Conservation (phyloP, 345 rosid species). For the Linum usitatissimum region DNA sequence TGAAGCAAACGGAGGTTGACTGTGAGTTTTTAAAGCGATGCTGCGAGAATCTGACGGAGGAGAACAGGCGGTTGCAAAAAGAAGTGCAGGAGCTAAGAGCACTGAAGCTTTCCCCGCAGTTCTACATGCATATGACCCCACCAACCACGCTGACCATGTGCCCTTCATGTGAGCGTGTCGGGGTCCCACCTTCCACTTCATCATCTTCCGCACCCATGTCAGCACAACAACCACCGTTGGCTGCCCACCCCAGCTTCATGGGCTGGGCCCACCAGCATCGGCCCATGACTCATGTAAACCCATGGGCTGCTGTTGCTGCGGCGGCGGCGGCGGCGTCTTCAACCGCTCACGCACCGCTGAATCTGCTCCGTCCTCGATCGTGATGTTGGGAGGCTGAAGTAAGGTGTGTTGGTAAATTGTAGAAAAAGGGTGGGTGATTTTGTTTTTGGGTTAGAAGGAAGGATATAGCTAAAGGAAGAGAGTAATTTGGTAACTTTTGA, state of each 20-base stretch:
- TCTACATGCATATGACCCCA: constrained; percentile 98
- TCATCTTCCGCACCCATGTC: constrained; percentile 21
- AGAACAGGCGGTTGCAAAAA: constrained; percentile 88
- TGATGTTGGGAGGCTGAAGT: constrained; percentile 3
- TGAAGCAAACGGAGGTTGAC: constrained; percentile 98
- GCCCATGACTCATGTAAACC: constrained; percentile 33
- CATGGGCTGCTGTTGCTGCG: no score
- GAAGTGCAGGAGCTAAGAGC: constrained; percentile 93
- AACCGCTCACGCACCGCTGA: constrained; percentile 32
- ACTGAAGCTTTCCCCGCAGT: constrained; percentile 87
- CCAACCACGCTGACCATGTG: constrained; percentile 98
- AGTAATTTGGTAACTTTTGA: neutral
- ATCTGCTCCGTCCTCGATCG: constrained; percentile 43
- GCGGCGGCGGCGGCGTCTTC: constrained; percentile 10
- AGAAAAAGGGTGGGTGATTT: no score
- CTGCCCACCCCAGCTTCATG: constrained; percentile 15
- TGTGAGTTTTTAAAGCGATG: constrained; percentile 91
- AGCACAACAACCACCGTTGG: neutral
- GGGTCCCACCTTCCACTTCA: constrained; percentile 43
- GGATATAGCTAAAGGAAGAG: no score
- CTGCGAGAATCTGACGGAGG: constrained; percentile 93
- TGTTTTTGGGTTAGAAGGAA: constrained; percentile 1
- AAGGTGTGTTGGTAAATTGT: constrained; percentile 21
- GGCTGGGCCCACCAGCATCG: constrained; percentile 31
- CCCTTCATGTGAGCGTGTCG: constrained; percentile 91